Evolutionary conservation across 805 yeast genomes (phyloP), one percentile per base, ranked within the genome.

Genomic region (Candida broadrunensis): DNA sequence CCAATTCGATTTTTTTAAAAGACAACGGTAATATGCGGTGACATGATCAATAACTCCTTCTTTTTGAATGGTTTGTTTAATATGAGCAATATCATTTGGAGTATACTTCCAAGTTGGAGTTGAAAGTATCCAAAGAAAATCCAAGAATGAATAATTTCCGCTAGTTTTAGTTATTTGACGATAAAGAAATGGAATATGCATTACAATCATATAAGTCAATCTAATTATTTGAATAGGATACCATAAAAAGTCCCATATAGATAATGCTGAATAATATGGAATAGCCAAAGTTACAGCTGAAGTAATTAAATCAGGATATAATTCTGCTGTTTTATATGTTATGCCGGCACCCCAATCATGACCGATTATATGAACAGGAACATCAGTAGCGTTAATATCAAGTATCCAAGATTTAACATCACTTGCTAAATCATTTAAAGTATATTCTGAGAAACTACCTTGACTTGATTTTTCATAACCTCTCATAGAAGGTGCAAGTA

Each of bases 291-390:
- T 55, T 11, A 55, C 64, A 38, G 58, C 49, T 12, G 68, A 60
- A 2, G 64, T 48, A 16, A 69, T 45, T 32, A 55, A 36, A 5
- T 64, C 64, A 1, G 73, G 73, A 37, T 58, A 67, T 35, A 56
- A 37, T 17, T 55, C 46, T 2, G 71, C 65, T 2, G 67, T 50
- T 43, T 64, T 64, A 48, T 55, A 66, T 4, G 67, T 47, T 23
- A 61, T 56, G 15, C 64, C 48, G 8, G 74, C 72, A 17, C 74
- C 74, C 74, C 74, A 69, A 48, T 69, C 74, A 47, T 69, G 74
- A 19, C 73, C 73, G 12, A 69, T 58, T 26, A 69, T 41, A 45
- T 67, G 71, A 9, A 67, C 63, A 2, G 68, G 65, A 15, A 52
- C 33, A n/a, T 43, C 38, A 11, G 37, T 33, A 20, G 57, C 55